phyloP scores from a whole-genome alignment of 176 grass and related monocot genomes.

The Avena insularis region DNA sequence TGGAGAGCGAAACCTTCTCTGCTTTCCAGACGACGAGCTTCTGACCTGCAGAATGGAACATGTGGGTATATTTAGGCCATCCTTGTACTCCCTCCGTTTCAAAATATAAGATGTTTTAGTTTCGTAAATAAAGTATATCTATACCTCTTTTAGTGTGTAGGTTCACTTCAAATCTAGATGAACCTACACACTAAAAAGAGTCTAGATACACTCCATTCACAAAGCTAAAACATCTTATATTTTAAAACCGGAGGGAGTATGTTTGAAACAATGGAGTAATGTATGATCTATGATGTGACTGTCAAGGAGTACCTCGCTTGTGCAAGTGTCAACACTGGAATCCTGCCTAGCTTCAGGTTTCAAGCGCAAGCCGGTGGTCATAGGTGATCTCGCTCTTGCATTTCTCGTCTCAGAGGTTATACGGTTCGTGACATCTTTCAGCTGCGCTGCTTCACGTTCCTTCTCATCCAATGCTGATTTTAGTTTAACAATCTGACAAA shows the following conservation, averaged over 20 bases:
- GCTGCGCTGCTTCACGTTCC: conserved; percentile 53
- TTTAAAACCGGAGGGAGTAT: neutral
- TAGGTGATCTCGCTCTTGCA: conserved; percentile 57
- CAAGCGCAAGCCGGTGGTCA: conserved; percentile 17
- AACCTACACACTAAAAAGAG: no score
- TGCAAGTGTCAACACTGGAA: conserved; percentile 40
- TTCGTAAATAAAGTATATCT: no score
- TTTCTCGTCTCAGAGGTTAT: conserved; percentile 50
- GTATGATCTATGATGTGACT: neutral
- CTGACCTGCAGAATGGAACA: conserved; percentile 37
- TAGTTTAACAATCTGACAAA: conserved; percentile 66
- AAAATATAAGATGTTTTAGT: no score
- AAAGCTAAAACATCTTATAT: no score
- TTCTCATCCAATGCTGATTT: conserved; percentile 74
- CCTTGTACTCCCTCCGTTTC: no score
- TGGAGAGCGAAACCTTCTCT: conserved; percentile 66
- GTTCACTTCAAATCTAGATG: no score
- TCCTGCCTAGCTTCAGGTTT: conserved; percentile 61
- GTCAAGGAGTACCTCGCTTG: conserved; percentile 54
- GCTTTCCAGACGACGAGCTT: conserved; percentile 71
- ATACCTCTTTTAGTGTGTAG: no score
- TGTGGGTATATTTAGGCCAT: neutral
- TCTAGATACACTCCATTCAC: no score
- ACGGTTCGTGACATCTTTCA: conserved; percentile 54
- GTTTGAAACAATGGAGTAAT: neutral